Percentiles rank a stretch among this genome's conserved stretches.
phyloP scores from a whole-genome alignment of 805 yeast genomes.

The Candida saitoana region DNA sequence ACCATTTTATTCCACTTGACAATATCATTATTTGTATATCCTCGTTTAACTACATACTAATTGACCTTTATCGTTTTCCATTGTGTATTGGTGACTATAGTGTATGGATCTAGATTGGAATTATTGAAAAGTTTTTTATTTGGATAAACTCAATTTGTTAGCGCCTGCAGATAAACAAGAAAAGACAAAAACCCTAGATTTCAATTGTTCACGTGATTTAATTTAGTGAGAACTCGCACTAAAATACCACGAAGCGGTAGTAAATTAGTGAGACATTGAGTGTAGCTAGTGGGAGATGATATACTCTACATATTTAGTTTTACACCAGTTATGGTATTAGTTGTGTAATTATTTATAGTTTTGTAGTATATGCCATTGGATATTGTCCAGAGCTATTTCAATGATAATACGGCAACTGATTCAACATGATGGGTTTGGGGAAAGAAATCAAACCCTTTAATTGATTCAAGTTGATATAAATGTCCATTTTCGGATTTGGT shows the following conservation, averaged over 20 bases:
- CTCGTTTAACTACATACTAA: constrained; percentile 76
- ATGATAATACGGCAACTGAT: constrained; percentile 68
- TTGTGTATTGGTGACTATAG: constrained; percentile 42
- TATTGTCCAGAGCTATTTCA: constrained; percentile 6
- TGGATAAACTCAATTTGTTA: neutral
- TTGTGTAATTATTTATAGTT: neutral
- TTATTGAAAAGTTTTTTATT: constrained; percentile 3
- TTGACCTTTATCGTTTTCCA: constrained; percentile 99
- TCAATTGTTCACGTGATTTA: neutral
- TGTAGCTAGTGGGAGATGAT: neutral
- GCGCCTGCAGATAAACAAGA: neutral
- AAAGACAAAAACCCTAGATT: neutral
- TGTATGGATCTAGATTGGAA: neutral
- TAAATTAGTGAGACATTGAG: too few relatives aligned
- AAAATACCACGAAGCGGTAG: neutral
- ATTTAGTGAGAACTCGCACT: neutral
- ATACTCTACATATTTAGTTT: too few relatives aligned
- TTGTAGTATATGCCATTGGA: neutral
- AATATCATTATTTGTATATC: too few relatives aligned
- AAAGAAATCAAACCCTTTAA: constrained; percentile 94
- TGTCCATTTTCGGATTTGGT: constrained; percentile 59
- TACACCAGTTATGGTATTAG: too few relatives aligned
- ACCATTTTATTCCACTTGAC: too few relatives aligned
- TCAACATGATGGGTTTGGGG: constrained; percentile 94
- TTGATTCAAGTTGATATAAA: constrained; percentile 68